A percentile compares a stretch with the other conserved stretches of the same genome.
Evolutionary conservation across 345 rosid species (phyloP).

Genomic region (Moringa oleifera): DNA sequence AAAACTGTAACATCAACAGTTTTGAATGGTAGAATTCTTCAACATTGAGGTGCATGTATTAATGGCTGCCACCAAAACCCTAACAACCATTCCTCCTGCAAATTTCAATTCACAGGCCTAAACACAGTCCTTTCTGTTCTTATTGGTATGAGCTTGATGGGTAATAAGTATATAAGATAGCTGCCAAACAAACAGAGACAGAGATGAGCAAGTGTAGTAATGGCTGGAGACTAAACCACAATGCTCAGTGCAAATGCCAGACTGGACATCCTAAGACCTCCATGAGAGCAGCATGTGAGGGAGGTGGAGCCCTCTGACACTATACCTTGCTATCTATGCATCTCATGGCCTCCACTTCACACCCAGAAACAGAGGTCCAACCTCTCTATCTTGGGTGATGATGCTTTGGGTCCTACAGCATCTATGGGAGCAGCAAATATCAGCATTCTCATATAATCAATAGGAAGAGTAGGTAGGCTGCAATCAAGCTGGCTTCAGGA

Average conservation of each 20-base stretch:
- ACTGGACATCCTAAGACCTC: constrained; percentile 34
- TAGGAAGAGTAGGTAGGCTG: too few species aligned
- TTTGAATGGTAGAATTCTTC: too few species aligned
- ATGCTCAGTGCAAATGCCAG: constrained; percentile 24
- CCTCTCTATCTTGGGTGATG: constrained; percentile 7
- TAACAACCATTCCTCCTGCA: too few species aligned
- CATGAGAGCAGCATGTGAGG: constrained; percentile 38
- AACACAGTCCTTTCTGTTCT: too few species aligned
- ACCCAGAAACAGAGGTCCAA: constrained; percentile 17
- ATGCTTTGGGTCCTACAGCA: constrained; percentile 22
- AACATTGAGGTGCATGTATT: too few species aligned
- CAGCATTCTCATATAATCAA: constrained; percentile 31
- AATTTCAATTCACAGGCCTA: too few species aligned
- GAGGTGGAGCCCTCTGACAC: constrained; percentile 38
- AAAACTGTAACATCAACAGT: too few species aligned
- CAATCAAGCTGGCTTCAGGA: too few species aligned
- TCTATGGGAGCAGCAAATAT: constrained; percentile 13
- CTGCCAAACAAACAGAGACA: constrained; percentile 1
- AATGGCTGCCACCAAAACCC: too few species aligned
- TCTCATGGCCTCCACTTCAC: constrained; percentile 9
- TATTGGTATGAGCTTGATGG: too few species aligned
- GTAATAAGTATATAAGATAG: background rate
- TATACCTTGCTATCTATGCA: constrained; percentile 19
- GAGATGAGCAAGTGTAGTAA: constrained; percentile 2
- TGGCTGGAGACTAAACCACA: constrained; percentile 11